These are phyloP conservation scores for Speleostelium caveatum DNA, from an alignment of 78 protist species.

Conservation along the genomic window DNA sequence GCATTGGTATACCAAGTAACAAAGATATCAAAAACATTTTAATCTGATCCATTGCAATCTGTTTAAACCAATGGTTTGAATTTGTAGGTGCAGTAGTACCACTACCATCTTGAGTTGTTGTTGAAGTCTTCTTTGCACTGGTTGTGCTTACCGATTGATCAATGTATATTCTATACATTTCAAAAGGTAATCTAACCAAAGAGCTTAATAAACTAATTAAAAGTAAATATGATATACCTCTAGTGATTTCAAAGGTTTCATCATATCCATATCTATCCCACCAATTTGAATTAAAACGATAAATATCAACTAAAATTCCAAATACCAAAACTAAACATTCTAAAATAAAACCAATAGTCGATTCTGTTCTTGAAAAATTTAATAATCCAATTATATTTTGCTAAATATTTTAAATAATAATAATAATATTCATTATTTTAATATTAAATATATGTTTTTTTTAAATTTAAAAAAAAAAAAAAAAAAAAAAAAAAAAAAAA, in stretches of 20 bases:
- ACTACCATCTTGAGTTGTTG: not conserved
- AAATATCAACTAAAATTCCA: conserved; percentile 19
- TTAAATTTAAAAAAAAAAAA: not conserved
- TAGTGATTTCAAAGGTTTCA: conserved; percentile 9
- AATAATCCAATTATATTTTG: conserved; percentile 67
- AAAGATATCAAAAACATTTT: conserved; percentile 68
- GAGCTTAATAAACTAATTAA: conserved; percentile 58
- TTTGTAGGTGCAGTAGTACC: conserved; percentile 3
- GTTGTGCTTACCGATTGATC: conserved; percentile 13
- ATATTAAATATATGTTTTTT: not conserved
- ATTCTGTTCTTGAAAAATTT: conserved; percentile 69
- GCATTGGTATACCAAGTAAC: conserved; percentile 49
- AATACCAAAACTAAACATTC: conserved; percentile 51
- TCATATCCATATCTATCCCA: conserved; percentile 25
- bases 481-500: too few species aligned
- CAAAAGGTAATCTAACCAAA: conserved; percentile 65
- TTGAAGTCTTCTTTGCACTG: too few species aligned
- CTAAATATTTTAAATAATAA: not conserved
- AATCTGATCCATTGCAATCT: conserved; percentile 53
- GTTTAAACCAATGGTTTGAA: conserved; percentile 36
- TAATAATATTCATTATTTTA: not conserved
- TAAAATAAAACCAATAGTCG: conserved; percentile 70
- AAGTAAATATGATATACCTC: conserved; percentile 56
- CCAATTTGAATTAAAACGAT: conserved; percentile 8
- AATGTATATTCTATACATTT: conserved; percentile 49